Conservation (phyloP, 1,139 yeast species). For the Nadsonia starkeyi-henricii region DNA sequence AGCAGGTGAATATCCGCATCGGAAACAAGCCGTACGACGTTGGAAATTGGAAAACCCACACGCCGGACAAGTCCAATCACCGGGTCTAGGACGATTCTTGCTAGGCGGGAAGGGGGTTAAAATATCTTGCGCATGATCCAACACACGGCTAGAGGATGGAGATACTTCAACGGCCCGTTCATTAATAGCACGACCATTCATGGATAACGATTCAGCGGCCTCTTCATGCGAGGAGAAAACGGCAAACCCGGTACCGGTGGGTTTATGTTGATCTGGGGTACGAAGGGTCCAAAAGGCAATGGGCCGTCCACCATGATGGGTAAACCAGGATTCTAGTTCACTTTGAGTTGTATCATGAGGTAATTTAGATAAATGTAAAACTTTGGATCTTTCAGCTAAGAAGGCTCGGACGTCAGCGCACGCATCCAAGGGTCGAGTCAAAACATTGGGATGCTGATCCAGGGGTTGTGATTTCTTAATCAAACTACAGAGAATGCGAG, state of each 20-base stretch:
- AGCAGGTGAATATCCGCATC: slow-evolving; percentile 71
- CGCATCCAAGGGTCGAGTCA: slow-evolving; percentile 63
- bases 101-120: slow-evolving; percentile 77
- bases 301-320: slow-evolving; percentile 76
- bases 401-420: slow-evolving; percentile 58
- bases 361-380: slow-evolving; percentile 62
- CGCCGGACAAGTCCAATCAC: slow-evolving; percentile 95
- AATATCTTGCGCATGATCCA: slow-evolving; percentile 71
- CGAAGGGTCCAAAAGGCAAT: slow-evolving; percentile 82
- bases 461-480: slow-evolving; percentile 40
- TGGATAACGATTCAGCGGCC: slow-evolving; percentile 58
- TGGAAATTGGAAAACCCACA: slow-evolving; percentile 95
- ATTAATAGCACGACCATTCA: slow-evolving; percentile 68
- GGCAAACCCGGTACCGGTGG: slow-evolving; percentile 63
- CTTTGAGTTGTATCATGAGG: slow-evolving; percentile 82
- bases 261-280: slow-evolving; percentile 35
- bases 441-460: slow-evolving; percentile 40
- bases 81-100: slow-evolving; percentile 87
- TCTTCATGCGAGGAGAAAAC: slow-evolving; percentile 77
- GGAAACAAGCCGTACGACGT: slow-evolving; percentile 84
- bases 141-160: slow-evolving; percentile 64
- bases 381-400: slow-evolving; percentile 57
- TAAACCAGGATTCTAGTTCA: slow-evolving; percentile 84
- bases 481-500: slow-evolving; percentile 37
- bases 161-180: slow-evolving; percentile 73